Evolutionary conservation across 352 stramenopile genomes (phyloP), one percentile per base, ranked within the genome.

Genomic region (Phytopythium delawarense): DNA sequence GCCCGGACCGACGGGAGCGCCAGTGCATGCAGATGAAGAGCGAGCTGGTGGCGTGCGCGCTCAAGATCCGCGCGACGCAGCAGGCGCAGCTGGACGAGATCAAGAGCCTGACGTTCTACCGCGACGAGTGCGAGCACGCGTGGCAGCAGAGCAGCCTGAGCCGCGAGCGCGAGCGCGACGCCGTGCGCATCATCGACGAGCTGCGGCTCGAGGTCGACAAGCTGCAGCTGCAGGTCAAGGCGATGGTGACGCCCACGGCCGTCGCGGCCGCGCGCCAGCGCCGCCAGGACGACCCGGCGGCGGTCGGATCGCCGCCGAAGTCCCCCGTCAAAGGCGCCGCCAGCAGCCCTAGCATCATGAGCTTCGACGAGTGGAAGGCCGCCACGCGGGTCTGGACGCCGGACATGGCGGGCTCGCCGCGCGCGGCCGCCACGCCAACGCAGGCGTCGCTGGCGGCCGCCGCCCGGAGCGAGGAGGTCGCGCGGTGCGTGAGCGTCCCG

Each of bases 11-110:
- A 34, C 16, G 21, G 8, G 46, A 8, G 2, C 8, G 21, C 0
- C 34, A 84, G 69, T 90, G 81, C 55, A 35, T 81, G 21, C 72
- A 87, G 61, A 85, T 90, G 61, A 90, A 90, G 63, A 84, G 84
- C 49, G 75, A 86, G 63, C 79, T 90, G 1, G 74, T 90, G 57
- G 64, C 77, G 55, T 76, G 70, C 34, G 77, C 75, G 20, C 64
- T 88, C 59, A 73, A 76, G 57, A 75, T 90, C 55, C 78, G 81
- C 52, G 81, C 77, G 23, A 70, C 71, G 12, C 72, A 91, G 63
- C 73, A 86, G 64, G 57, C 86, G n/a, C 77, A 91, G 15, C 74
- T 82, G 15, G 76, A 91, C 50, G 79, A 91, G 59, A 78, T 87
- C 71, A 87, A 87, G 52, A 88, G 81, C 60, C 66, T 91, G 18